These are phyloP conservation scores for Pisolithus microcarpus DNA, from an alignment of 768 basidiomycete species.

Conservation along the genomic window DNA sequence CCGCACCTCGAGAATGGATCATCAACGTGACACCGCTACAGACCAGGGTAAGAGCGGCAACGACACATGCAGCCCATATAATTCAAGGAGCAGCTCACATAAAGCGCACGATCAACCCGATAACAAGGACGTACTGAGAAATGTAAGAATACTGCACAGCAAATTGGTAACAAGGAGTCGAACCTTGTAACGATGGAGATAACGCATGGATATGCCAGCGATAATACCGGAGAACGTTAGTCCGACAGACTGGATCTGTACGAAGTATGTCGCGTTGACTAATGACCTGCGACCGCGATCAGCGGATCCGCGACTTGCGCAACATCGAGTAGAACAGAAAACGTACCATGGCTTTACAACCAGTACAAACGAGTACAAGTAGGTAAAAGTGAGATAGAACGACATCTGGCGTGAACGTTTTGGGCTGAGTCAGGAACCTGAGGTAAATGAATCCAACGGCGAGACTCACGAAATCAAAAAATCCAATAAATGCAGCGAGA, in stretches of 20 bases:
- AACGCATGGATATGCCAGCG: slow-evolving; percentile 37
- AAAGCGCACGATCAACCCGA: slow-evolving; percentile 53
- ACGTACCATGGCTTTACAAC: slow-evolving; percentile 44
- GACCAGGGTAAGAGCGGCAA: background rate
- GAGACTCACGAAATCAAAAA: slow-evolving; percentile 49
- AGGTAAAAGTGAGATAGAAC: slow-evolving; percentile 64
- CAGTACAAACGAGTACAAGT: slow-evolving; percentile 63
- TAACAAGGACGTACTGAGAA: slow-evolving; percentile 40
- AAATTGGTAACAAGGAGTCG: background rate
- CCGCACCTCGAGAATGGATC: slow-evolving; percentile 62
- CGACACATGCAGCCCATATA: background rate
- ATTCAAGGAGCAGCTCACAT: slow-evolving; percentile 24
- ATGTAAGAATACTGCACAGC: background rate
- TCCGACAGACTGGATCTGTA: slow-evolving; percentile 50
- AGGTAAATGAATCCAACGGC: background rate
- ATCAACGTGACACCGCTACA: slow-evolving; percentile 57
- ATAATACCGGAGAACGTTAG: slow-evolving; percentile 52
- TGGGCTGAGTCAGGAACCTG: slow-evolving; percentile 32
- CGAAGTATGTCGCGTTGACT: slow-evolving; percentile 56
- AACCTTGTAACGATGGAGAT: slow-evolving; percentile 50
- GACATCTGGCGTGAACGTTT: slow-evolving; percentile 36
- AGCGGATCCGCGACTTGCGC: slow-evolving; percentile 8
- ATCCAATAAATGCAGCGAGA: slow-evolving; percentile 53
- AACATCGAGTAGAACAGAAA: background rate
- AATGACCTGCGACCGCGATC: slow-evolving; percentile 37